phyloP scores from a whole-genome alignment of 208 protist species.

The Acanthamoeba royreba region DNA sequence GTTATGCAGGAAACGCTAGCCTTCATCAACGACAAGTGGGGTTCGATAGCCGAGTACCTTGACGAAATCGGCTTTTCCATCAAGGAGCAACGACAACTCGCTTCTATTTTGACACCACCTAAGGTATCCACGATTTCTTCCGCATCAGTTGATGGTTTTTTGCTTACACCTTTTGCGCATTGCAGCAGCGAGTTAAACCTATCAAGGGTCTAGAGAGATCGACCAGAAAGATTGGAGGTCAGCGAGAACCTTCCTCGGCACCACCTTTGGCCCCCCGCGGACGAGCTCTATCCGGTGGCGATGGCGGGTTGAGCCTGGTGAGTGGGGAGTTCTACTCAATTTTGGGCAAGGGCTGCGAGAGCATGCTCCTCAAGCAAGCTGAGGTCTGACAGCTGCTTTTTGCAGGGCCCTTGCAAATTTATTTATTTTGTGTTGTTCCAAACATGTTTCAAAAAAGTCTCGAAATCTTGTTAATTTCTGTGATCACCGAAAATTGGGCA shows the following conservation, averaged over 20 bases:
- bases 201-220: not conserved
- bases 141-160: not conserved
- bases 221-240: not conserved
- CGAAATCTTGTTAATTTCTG: too few relatives aligned
- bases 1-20: slow-evolving; percentile 11
- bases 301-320: not conserved
- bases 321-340: not conserved
- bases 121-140: not conserved
- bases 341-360: not conserved
- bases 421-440: too few relatives aligned
- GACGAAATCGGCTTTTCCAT: not conserved
- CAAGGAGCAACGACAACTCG: not conserved
- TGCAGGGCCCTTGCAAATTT: too few relatives aligned
- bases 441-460: too few relatives aligned
- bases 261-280: not conserved
- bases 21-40: slow-evolving; percentile 6
- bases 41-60: not conserved
- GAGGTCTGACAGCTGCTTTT: too few relatives aligned
- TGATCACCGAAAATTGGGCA: too few relatives aligned
- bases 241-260: not conserved
- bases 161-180: not conserved
- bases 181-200: not conserved
- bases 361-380: not conserved
- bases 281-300: not conserved
- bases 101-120: not conserved